Evolutionary conservation across 2,329 filamentous ascomycete genomes (phyloP).

Genomic region (Ophiostoma sp.): DNA sequence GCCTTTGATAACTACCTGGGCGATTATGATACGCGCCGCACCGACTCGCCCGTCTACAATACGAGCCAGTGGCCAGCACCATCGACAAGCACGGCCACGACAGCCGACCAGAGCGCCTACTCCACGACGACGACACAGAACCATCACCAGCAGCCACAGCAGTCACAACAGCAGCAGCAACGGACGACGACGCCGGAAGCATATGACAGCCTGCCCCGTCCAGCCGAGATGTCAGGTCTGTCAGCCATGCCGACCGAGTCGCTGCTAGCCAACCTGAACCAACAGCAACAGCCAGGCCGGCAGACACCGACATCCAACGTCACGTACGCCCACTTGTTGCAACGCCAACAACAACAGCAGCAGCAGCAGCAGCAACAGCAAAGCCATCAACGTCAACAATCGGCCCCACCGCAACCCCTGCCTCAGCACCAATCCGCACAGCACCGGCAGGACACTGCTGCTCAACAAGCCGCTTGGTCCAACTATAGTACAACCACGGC

Average conservation of each 20-base stretch:
- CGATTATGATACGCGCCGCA: conserved; percentile 12
- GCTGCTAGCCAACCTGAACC: background rate
- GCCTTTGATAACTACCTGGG: conserved; percentile 18
- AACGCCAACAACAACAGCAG: conserved; percentile 3
- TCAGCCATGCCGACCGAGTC: background rate
- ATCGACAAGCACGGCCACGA: background rate
- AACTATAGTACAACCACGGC: conserved; percentile 26
- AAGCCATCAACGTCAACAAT: conserved; percentile 4
- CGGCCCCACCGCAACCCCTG: background rate
- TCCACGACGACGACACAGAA: background rate
- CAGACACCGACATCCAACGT: background rate
- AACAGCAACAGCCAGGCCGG: background rate
- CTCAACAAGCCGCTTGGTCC: conserved; percentile 21
- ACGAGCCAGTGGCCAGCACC: conserved; percentile 10
- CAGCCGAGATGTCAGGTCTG: background rate
- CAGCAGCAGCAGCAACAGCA: conserved; percentile 7
- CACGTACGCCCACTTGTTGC: conserved; percentile 2
- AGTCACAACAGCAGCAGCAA: background rate
- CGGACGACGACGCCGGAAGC: background rate
- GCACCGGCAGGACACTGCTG: conserved; percentile 5
- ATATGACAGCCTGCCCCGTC: background rate
- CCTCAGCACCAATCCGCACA: conserved; percentile 24
- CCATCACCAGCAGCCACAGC: background rate
- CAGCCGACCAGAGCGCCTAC: background rate
- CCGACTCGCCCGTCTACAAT: conserved; percentile 3